These are phyloP conservation scores for Prunus armeniaca DNA, from an alignment of 306 rosid genomes.

Conservation along the genomic window DNA sequence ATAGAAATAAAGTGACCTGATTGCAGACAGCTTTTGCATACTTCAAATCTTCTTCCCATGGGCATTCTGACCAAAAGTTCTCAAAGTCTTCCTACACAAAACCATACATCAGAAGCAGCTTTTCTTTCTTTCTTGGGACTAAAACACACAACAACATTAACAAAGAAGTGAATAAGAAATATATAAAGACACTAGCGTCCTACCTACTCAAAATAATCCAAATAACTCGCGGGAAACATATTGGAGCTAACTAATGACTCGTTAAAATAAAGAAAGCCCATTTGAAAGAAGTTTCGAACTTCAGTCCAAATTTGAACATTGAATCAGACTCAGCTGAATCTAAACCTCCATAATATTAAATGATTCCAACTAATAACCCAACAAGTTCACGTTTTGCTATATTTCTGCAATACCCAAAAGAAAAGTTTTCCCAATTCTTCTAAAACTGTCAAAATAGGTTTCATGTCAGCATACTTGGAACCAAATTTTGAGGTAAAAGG, in stretches of 20 bases:
- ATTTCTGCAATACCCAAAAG: not conserved
- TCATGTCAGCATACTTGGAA: constrained; percentile 55
- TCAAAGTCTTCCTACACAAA: constrained; percentile 85
- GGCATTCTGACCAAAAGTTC: constrained; percentile 94
- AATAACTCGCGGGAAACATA: too few species aligned
- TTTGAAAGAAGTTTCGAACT: too few species aligned
- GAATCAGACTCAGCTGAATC: not conserved
- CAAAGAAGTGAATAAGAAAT: too few species aligned
- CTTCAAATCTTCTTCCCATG: constrained; percentile 94
- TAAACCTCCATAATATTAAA: not conserved
- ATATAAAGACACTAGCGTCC: too few species aligned
- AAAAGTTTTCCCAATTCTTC: not conserved
- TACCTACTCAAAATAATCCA: not conserved
- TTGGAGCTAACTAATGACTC: too few species aligned
- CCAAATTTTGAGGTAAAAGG: constrained; percentile 92
- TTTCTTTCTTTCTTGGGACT: not conserved
- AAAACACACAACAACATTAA: too few species aligned
- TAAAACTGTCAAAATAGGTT: not conserved
- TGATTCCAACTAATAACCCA: not conserved
- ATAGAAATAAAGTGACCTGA: constrained; percentile 45
- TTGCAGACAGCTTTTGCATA: constrained; percentile 79
- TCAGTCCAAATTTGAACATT: not conserved
- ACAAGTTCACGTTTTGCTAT: not conserved
- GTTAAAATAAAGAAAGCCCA: too few species aligned
- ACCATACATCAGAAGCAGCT: constrained; percentile 16